Conservation (phyloP, 257 asterid species). For the Buddleja alternifolia region DNA sequence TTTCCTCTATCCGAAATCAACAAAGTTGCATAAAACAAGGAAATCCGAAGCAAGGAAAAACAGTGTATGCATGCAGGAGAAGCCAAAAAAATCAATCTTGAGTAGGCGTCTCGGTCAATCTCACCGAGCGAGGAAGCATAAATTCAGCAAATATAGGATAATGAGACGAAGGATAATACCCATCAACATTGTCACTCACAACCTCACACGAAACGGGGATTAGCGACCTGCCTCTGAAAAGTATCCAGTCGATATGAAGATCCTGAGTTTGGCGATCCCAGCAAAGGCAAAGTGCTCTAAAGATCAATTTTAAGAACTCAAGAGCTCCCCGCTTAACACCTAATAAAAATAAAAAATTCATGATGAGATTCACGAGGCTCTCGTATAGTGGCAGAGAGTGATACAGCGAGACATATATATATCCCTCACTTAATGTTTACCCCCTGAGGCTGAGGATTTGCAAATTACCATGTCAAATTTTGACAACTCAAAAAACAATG, state of each 20-base stretch:
- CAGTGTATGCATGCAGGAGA: not conserved
- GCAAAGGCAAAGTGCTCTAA: slow-evolving; percentile 95
- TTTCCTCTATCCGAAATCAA: not conserved
- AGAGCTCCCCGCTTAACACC: slow-evolving; percentile 90
- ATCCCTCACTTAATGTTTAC: too few relatives aligned
- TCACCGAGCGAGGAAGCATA: slow-evolving; percentile 89
- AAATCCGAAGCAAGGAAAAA: not conserved
- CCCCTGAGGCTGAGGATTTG: too few relatives aligned
- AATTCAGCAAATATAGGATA: slow-evolving; percentile 83
- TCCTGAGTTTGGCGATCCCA: slow-evolving; percentile 99
- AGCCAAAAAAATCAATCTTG: slow-evolving; percentile 45
- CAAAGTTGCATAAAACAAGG: slow-evolving; percentile 15
- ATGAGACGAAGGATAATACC: slow-evolving; percentile 86
- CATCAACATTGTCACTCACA: slow-evolving; percentile 92
- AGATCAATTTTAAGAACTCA: slow-evolving; percentile 80
- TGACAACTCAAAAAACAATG: too few relatives aligned
- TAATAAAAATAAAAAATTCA: slow-evolving; percentile 22
- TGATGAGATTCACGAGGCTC: not conserved
- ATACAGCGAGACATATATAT: not conserved
- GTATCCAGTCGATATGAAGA: slow-evolving; percentile 94
- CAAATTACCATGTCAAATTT: too few relatives aligned
- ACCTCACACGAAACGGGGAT: slow-evolving; percentile 87
- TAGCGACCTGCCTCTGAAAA: slow-evolving; percentile 85
- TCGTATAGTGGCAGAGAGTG: not conserved
- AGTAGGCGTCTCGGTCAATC: slow-evolving; percentile 62